Evolutionary conservation across 306 rosid genomes (phyloP).

Genomic region (Trifolium dubium): DNA sequence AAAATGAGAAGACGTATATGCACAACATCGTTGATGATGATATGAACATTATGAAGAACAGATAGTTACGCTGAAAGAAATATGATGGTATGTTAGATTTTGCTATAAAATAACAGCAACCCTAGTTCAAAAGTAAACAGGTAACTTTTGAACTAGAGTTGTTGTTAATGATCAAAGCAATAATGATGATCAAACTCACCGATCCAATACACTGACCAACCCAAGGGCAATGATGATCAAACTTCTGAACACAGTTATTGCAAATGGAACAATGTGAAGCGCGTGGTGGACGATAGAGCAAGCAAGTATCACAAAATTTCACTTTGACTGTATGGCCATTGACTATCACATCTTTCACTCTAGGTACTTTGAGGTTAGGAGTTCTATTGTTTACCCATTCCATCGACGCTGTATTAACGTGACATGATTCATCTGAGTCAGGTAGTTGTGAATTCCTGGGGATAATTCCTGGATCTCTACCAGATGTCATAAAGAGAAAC

Average conservation of each 20-base stretch:
- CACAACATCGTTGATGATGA: slow-evolving; percentile 77
- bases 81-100: slow-evolving; percentile 40
- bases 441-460: slow-evolving; percentile 72
- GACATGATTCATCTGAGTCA: slow-evolving; percentile 59
- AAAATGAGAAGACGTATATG: slow-evolving; percentile 77
- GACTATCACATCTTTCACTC: slow-evolving; percentile 66
- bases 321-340: slow-evolving; percentile 80
- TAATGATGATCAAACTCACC: slow-evolving; percentile 54
- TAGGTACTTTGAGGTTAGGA: slow-evolving; percentile 63
- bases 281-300: slow-evolving; percentile 86
- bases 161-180: no score
- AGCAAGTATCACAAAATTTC: slow-evolving; percentile 90
- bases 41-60: slow-evolving; percentile 77
- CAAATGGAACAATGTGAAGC: slow-evolving; percentile 96
- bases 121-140: not conserved
- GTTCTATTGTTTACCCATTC: slow-evolving; percentile 66
- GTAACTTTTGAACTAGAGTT: no score
- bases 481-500: slow-evolving; percentile 84
- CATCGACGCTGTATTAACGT: slow-evolving; percentile 50
- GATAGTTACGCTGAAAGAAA: slow-evolving; percentile 84
- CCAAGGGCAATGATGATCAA: slow-evolving; percentile 99
- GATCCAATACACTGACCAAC: slow-evolving; percentile 94
- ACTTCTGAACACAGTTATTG: slow-evolving; percentile 92
- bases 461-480: slow-evolving; percentile 93
- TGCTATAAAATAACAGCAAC: not conserved